Base-by-base conservation (phyloP, 345 rosid genomes). In the Excoecaria cochinchinensis region DNA sequence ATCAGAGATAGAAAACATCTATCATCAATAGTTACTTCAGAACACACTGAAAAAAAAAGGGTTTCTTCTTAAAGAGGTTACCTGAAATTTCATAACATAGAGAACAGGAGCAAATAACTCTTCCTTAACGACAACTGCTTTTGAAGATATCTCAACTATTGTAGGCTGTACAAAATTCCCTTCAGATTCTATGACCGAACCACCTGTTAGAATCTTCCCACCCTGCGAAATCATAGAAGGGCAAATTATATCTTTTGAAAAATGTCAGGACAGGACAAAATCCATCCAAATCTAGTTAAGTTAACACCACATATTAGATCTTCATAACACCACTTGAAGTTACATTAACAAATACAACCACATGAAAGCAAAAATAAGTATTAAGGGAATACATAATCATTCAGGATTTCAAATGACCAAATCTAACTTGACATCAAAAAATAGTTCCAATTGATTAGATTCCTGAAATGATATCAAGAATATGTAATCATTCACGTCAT, bases 131-230 rank as follows among this genome's bases (percentile, higher is more conserved):
- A 87, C 88, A 40, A 61, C 83, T 21, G 96, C 89, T 70, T 77
- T 79, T 16, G 96, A 67, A 76, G 92, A 89, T 73, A 95, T 93
- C 88, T 93, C 97, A 38, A 91, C 88, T 72, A 95, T 93, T 4
- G 99, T 95, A 10, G 99, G 99, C 82, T 89, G 93, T 78, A 95
- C 99, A 76, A 87, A 95, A 87, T 95, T 91, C 70, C 99, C 98
- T 77, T 90, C 91, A 3, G 89, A 81, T 64, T 88, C 90, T 19
- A 93, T 77, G 69, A 80, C 80, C 17, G 84, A 83, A 58, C 99
- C 99, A 0, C 99, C 99, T 0, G 91, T 86, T 52, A 95, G 85
- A 75, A 93, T 86, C 83, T 86, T 93, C 48, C 98, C 98, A 16
- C 97, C 99, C 99, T 95, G 90, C 62, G 70, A 81, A 74, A 63